These are phyloP conservation scores for Clavariopsis aquatica DNA, from an alignment of 495 filamentous ascomycete genomes.

Conservation along the genomic window DNA sequence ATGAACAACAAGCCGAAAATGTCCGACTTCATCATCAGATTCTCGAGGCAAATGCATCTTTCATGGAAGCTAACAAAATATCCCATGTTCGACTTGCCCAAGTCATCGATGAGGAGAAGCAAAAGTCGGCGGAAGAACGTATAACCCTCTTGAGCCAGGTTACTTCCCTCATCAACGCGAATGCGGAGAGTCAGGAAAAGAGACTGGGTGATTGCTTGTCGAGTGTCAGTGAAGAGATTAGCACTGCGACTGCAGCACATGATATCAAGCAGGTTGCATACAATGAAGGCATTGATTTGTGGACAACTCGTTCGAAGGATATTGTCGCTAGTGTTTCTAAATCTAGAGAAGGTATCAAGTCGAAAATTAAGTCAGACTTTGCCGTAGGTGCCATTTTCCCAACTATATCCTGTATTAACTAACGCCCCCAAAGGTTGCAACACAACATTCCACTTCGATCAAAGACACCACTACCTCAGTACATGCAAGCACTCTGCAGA, in stretches of 20 bases:
- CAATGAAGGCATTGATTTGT: conserved; percentile 69
- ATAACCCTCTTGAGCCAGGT: conserved; percentile 75
- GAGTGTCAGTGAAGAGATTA: conserved; percentile 61
- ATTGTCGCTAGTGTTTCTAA: conserved; percentile 69
- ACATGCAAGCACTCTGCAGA: conserved; percentile 85
- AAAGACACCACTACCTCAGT: conserved; percentile 80
- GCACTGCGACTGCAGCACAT: conserved; percentile 48
- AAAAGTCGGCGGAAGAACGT: conserved; percentile 72
- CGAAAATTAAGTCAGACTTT: conserved; percentile 85
- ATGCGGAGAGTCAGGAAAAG: conserved; percentile 68
- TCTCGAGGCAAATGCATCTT: conserved; percentile 62
- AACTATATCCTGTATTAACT: conserved; percentile 34
- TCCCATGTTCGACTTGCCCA: conserved; percentile 69
- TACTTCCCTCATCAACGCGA: conserved; percentile 68
- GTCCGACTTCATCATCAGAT: conserved; percentile 70
- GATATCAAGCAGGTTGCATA: conserved; percentile 68
- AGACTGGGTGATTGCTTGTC: conserved; percentile 67
- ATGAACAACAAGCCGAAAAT: conserved; percentile 76
- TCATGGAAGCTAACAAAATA: conserved; percentile 64
- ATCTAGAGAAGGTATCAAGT: conserved; percentile 75
- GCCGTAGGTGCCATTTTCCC: conserved; percentile 57
- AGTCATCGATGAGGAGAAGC: conserved; percentile 72
- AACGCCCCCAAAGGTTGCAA: conserved; percentile 59
- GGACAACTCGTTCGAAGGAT: conserved; percentile 67
- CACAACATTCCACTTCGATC: conserved; percentile 76